A percentile compares a stretch with the other conserved stretches of the same genome.
phyloP scores from a whole-genome alignment of 164 flowering plant species.

The Umbilicus rupestris region DNA sequence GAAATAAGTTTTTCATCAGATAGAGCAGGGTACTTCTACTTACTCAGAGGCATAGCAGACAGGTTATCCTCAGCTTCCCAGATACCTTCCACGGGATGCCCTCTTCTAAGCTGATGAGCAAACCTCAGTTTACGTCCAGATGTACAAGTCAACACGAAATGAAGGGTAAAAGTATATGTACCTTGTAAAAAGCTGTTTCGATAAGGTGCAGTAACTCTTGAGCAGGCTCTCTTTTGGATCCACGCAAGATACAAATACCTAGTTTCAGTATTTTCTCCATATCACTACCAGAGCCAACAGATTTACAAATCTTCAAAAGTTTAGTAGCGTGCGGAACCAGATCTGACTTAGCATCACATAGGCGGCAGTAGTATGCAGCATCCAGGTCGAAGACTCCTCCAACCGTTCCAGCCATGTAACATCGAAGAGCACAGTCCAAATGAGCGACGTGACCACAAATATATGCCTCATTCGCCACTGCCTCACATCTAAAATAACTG shows the following conservation, averaged over 20 bases:
- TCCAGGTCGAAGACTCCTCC: slow-evolving; percentile 76
- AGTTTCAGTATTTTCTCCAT: slow-evolving; percentile 48
- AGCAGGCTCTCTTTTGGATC: slow-evolving; percentile 40
- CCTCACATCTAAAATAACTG: slow-evolving; percentile 71
- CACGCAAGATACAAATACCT: slow-evolving; percentile 47
- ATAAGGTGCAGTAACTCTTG: slow-evolving; percentile 27
- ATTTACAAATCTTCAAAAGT: slow-evolving; percentile 37
- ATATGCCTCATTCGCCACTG: slow-evolving; percentile 25
- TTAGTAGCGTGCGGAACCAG: slow-evolving; percentile 46
- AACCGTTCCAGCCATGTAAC: slow-evolving; percentile 82
- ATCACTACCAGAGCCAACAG: slow-evolving; percentile 38
- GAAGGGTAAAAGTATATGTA: background rate
- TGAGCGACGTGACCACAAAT: slow-evolving; percentile 81
- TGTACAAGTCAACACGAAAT: background rate
- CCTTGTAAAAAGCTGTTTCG: slow-evolving; percentile 42
- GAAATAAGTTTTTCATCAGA: background rate
- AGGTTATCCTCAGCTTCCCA: slow-evolving; percentile 4
- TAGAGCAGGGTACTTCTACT: background rate
- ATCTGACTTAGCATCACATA: slow-evolving; percentile 76
- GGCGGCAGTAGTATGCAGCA: slow-evolving; percentile 76
- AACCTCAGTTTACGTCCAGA: background rate
- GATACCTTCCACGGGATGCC: background rate
- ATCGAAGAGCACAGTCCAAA: slow-evolving; percentile 62
- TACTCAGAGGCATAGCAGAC: background rate
- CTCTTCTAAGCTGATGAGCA: slow-evolving; percentile 35